These are phyloP conservation scores for Magnolia sinica DNA, from an alignment of 164 flowering plant genomes.

Conservation along the genomic window DNA sequence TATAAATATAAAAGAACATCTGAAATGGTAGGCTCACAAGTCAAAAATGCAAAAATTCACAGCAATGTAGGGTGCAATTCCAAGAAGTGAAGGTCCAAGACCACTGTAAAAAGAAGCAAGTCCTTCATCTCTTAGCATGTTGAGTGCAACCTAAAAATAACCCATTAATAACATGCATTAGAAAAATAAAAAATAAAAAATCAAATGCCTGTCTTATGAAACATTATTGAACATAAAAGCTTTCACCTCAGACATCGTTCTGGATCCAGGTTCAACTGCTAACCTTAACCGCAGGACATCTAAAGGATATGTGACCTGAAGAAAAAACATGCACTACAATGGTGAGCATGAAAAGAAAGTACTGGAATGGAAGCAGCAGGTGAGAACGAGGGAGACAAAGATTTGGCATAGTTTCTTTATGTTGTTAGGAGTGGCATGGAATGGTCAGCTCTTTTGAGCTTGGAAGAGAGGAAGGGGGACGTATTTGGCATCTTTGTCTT, in stretches of 20 bases:
- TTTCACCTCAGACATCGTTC: conserved; percentile 80
- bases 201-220: neutral
- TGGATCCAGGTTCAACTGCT: conserved; percentile 88
- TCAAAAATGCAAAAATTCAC: conserved; percentile 92
- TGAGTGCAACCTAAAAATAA: conserved; percentile 70
- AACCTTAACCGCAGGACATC: conserved; percentile 90
- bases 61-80: conserved; percentile 98
- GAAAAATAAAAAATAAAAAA: neutral
- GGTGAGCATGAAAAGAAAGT: neutral
- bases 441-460: too few relatives aligned
- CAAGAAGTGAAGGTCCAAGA: conserved; percentile 93
- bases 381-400: neutral
- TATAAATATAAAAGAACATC: neutral
- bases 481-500: too few relatives aligned
- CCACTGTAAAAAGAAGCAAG: conserved; percentile 83
- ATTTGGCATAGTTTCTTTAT: too few relatives aligned
- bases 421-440: too few relatives aligned
- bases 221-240: conserved; percentile 1
- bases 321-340: neutral
- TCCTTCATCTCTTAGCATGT: conserved; percentile 92
- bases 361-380: neutral
- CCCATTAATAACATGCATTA: conserved; percentile 2
- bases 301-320: conserved; percentile 88
- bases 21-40: conserved; percentile 55
- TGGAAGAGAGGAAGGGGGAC: too few relatives aligned